Base-by-base conservation (phyloP, 176 grass and related monocot species). In the Melocanna baccifera region DNA sequence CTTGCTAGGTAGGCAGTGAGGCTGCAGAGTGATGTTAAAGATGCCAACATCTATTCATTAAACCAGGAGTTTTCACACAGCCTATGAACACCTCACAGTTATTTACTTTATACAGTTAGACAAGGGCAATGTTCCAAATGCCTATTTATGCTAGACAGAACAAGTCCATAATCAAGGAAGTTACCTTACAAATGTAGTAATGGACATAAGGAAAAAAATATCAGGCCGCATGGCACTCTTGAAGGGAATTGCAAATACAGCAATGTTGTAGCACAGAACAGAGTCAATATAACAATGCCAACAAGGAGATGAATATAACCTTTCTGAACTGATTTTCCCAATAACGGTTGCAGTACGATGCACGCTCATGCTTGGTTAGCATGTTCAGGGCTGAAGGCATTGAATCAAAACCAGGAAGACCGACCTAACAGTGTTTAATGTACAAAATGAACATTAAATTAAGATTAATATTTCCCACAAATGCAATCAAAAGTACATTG, bases 251-350 rank as follows among this genome's bases (percentile, higher is more conserved):
- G 39, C 50, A 85, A 63, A 86, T 37, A 56, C 6, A 34, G 34
- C 32, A 75, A 75, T 61, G 12, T 68, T 81, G 16, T n/a, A 81
- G 64, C 50, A 86, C 64, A 72, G 55, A 82, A 77, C 6, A 86
- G 0, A 23, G 22, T 65, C 43, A 67, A 81, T 25, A 85, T 40
- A 84, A 51, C 29, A 76, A 81, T 78, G 52, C 58, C 56, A 85
- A 73, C 47, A 79, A 79, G 74, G 76, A 73, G 56, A 86, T 47
- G 40, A 47, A 37, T 68, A 83, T 70, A 90, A 99, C 96, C 96
- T 99, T 99, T 94, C 85, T 99, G 78, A 99, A 99, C 63, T 99
- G 93, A 59, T 99, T 87, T 83, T 99, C 96, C 96, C 96, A 99
- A 66, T 99, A 99, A 74, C 65, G 93, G 19, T 99, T 99, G 88